Conservation (phyloP, 768 basidiomycete genomes). For the Amanita exitialis region DNA sequence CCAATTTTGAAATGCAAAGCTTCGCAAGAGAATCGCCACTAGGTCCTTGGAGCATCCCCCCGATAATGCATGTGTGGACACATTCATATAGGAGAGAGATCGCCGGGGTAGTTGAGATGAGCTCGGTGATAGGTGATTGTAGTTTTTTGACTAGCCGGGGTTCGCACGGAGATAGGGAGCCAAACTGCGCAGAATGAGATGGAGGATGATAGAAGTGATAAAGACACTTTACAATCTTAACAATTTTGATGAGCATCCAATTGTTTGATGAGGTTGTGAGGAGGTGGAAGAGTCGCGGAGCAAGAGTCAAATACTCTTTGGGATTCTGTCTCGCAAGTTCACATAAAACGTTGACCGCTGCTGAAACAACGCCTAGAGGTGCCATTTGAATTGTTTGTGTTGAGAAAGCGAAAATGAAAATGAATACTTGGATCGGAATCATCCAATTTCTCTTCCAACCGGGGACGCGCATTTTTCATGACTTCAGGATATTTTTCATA, state of each 20-base stretch:
- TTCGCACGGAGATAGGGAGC: slow-evolving; percentile 84
- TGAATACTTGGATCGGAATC: slow-evolving; percentile 59
- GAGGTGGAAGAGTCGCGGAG: slow-evolving; percentile 88
- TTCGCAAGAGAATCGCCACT: slow-evolving; percentile 73
- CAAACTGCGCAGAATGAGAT: slow-evolving; percentile 52
- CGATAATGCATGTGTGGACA: slow-evolving; percentile 95
- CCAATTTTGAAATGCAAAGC: slow-evolving; percentile 88
- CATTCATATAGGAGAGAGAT: slow-evolving; percentile 97
- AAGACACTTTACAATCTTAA: slow-evolving; percentile 64
- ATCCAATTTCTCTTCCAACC: slow-evolving; percentile 73
- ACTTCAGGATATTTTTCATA: slow-evolving; percentile 79
- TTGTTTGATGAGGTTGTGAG: slow-evolving; percentile 94
- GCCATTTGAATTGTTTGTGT: not conserved
- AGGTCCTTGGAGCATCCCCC: slow-evolving; percentile 82
- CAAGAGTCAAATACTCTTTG: slow-evolving; percentile 71
- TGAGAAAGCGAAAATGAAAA: slow-evolving; percentile 10
- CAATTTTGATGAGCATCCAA: slow-evolving; percentile 99
- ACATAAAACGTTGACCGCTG: slow-evolving; percentile 89
- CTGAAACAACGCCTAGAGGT: slow-evolving; percentile 74
- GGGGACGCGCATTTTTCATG: slow-evolving; percentile 47
- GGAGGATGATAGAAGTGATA: not conserved
- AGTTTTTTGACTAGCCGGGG: slow-evolving; percentile 92
- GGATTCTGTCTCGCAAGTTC: slow-evolving; percentile 82
- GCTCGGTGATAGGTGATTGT: slow-evolving; percentile 86
- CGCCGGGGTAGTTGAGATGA: slow-evolving; percentile 92